Evolutionary conservation across 2,329 filamentous ascomycete genomes (phyloP).

Genomic region (Monosporascus sp.): DNA sequence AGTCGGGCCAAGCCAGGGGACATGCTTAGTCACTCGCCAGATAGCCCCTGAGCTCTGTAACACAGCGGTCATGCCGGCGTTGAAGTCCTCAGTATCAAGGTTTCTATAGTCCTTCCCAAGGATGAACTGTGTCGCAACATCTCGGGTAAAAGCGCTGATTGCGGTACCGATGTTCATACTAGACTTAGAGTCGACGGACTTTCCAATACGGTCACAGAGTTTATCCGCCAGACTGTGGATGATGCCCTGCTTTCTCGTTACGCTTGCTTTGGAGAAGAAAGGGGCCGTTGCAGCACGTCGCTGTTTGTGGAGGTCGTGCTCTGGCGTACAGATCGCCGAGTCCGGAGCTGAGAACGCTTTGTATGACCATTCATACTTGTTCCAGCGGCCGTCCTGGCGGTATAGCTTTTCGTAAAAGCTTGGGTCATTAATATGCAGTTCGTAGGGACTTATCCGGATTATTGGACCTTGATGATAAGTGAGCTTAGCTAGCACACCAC

Average conservation of each 20-base stretch:
- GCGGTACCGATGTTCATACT: conserved; percentile 4
- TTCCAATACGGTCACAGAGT: background rate
- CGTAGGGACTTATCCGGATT: conserved; percentile 7
- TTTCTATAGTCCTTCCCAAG: conserved; percentile 5
- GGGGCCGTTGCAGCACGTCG: conserved; percentile 4
- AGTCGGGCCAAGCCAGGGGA: conserved; percentile 1
- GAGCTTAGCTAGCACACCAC: no score
- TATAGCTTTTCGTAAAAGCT: conserved; percentile 9
- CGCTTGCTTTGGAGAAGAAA: conserved; percentile 9
- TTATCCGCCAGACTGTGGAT: conserved; percentile 2
- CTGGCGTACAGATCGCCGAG: conserved; percentile 1
- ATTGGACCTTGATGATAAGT: conserved; percentile 3
- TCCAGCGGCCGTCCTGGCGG: conserved; percentile 8
- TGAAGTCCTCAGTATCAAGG: conserved; percentile 5
- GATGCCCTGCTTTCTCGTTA: conserved; percentile 1
- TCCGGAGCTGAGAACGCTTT: conserved; percentile 5
- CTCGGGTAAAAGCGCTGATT: conserved; percentile 4
- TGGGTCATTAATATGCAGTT: conserved; percentile 8
- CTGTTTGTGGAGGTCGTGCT: conserved; percentile 4
- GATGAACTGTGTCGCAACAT: conserved; percentile 6
- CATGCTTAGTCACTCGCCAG: conserved; percentile 2
- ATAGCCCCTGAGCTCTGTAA: background rate
- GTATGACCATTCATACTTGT: conserved; percentile 8
- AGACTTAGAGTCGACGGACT: background rate
- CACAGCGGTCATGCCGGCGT: conserved; percentile 1